Evolutionary conservation across 768 basidiomycete species (phyloP).

Genomic region (Tylopilus vinaceipallidus): DNA sequence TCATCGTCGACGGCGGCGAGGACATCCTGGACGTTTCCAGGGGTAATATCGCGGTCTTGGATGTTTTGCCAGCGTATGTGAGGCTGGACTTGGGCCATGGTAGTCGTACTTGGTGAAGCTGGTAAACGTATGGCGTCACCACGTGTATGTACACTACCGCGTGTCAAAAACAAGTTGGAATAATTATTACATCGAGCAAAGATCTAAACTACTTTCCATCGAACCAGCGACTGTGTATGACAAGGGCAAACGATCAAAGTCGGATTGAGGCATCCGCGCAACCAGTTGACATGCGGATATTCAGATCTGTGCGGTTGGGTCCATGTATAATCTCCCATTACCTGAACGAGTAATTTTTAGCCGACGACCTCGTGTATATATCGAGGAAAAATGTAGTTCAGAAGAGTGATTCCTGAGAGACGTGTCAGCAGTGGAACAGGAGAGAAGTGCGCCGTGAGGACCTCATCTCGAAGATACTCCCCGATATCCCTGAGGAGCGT

Average conservation of each 20-base stretch:
- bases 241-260: conserved; percentile 45
- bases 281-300: neutral
- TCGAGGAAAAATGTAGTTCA: conserved; percentile 30
- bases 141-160: neutral
- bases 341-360: conserved; percentile 18
- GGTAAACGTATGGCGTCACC: neutral
- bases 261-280: conserved; percentile 20
- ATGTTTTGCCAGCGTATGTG: conserved; percentile 56
- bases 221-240: conserved; percentile 7
- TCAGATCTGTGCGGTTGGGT: conserved; percentile 11
- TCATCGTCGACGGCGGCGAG: conserved; percentile 60
- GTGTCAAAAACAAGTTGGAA: neutral
- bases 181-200: conserved; percentile 1
- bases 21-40: conserved; percentile 43
- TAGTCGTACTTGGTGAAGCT: neutral
- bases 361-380: conserved; percentile 2
- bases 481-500: conserved; percentile 76
- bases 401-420: conserved; percentile 72
- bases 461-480: conserved; percentile 97
- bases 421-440: conserved; percentile 11
- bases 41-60: conserved; percentile 56
- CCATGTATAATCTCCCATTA: conserved; percentile 16
- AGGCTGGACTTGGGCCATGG: conserved; percentile 39
- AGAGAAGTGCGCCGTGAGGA: conserved; percentile 30
- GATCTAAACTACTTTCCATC: conserved; percentile 32